Conservation (phyloP, 2,329 filamentous ascomycete species). For the Neodidymelliopsis sp. region DNA sequence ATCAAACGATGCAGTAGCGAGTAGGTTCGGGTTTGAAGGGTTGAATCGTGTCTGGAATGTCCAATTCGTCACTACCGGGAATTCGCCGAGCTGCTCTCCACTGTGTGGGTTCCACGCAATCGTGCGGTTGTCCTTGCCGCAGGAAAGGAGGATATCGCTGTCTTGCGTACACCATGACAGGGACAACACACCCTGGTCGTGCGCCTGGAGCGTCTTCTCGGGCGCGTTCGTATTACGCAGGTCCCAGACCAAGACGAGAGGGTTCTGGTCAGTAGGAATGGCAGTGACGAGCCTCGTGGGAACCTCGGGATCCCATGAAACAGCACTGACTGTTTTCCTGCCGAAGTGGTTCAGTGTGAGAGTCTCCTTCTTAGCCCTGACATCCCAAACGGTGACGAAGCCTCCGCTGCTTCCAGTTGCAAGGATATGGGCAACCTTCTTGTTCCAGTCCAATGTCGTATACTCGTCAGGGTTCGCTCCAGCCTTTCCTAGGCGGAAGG, state of each 20-base stretch:
- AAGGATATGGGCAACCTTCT: conserved; percentile 94
- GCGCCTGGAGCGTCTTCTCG: conserved; percentile 85
- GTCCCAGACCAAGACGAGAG: conserved; percentile 92
- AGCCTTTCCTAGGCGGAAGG: conserved; percentile 86
- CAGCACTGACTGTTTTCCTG: conserved; percentile 90
- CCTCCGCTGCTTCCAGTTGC: conserved; percentile 92
- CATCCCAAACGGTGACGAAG: conserved; percentile 97
- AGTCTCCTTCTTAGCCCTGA: conserved; percentile 97
- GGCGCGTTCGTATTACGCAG: conserved; percentile 95
- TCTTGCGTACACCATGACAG: conserved; percentile 96
- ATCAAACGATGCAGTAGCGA: conserved; percentile 95
- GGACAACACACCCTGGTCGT: conserved; percentile 91
- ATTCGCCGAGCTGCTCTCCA: conserved; percentile 86
- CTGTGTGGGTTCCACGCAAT: conserved; percentile 96
- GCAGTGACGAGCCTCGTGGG: conserved; percentile 93
- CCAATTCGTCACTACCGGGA: conserved; percentile 99
- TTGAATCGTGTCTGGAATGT: conserved; percentile 96
- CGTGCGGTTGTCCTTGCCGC: conserved; percentile 95
- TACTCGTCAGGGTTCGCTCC: conserved; percentile 93
- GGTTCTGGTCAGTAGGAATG: conserved; percentile 86
- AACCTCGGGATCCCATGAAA: conserved; percentile 95
- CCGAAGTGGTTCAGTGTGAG: conserved; percentile 89
- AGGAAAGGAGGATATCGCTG: conserved; percentile 85
- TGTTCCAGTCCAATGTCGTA: conserved; percentile 97
- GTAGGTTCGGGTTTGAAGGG: conserved; percentile 88